Evolutionary conservation across 2,329 filamentous ascomycete genomes (phyloP).

Genomic region (Drechslera avenae): DNA sequence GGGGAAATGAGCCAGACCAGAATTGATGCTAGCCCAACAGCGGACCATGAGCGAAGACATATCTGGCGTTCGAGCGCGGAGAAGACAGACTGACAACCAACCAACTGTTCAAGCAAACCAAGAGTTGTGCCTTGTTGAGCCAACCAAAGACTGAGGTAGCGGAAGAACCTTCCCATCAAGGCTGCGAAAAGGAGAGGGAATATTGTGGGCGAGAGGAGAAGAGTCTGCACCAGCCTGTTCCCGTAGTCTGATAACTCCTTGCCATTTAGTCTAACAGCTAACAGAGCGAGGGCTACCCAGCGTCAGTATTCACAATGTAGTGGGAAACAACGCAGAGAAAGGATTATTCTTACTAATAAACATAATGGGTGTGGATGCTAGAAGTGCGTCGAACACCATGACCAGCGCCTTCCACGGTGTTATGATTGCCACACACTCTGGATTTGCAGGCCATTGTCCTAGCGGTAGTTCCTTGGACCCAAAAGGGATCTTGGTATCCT

Average conservation of each 20-base stretch:
- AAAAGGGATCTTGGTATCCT: not conserved
- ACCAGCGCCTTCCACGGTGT: slow-evolving; percentile 27
- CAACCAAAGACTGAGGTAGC: slow-evolving; percentile 31
- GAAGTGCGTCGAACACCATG: slow-evolving; percentile 29
- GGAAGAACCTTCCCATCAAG: slow-evolving; percentile 37
- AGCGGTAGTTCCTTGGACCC: not conserved
- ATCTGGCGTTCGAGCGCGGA: slow-evolving; percentile 39
- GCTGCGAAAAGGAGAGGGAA: slow-evolving; percentile 40
- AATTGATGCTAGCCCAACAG: slow-evolving; percentile 30
- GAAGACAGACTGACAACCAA: slow-evolving; percentile 39
- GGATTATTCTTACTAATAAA: slow-evolving; percentile 28
- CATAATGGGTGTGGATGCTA: slow-evolving; percentile 34
- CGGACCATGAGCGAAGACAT: slow-evolving; percentile 28
- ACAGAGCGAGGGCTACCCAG: slow-evolving; percentile 28
- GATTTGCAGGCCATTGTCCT: slow-evolving; percentile 22
- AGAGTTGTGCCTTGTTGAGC: slow-evolving; percentile 39
- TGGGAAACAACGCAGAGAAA: not conserved
- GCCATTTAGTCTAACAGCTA: slow-evolving; percentile 29
- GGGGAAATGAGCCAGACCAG: slow-evolving; percentile 38
- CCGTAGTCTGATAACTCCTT: slow-evolving; percentile 23
- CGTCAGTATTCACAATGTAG: slow-evolving; percentile 7
- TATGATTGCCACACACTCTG: slow-evolving; percentile 24
- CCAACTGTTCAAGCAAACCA: slow-evolving; percentile 32
- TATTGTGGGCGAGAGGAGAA: slow-evolving; percentile 34
- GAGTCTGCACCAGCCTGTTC: slow-evolving; percentile 1